Percentiles rank a stretch among this genome's conserved stretches.
Evolutionary conservation across 768 basidiomycete species (phyloP).

Genomic region (Candolleomyces efflorescens): DNA sequence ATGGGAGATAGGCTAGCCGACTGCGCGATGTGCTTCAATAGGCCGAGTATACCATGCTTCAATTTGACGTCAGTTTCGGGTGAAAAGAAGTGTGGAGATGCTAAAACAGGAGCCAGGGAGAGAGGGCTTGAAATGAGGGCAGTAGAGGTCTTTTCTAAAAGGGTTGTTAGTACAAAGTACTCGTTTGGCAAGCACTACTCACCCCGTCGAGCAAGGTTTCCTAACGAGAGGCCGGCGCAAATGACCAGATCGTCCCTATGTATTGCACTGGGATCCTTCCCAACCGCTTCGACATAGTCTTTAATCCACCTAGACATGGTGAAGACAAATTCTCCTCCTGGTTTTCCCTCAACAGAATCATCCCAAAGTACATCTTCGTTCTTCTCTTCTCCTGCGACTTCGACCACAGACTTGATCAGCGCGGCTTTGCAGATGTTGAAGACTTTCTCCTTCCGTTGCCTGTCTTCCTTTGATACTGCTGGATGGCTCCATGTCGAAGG

Average conservation of each 20-base stretch:
- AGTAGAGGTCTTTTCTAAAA: conserved; percentile 52
- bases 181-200: conserved; percentile 10
- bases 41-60: conserved; percentile 83
- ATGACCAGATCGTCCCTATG: conserved; percentile 73
- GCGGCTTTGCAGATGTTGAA: conserved; percentile 85
- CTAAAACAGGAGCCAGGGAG: conserved; percentile 57
- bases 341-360: conserved; percentile 45
- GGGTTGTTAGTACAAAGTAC: conserved; percentile 3
- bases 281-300: conserved; percentile 39
- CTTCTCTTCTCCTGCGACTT: conserved; percentile 77
- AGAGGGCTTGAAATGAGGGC: conserved; percentile 64
- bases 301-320: conserved; percentile 77
- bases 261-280: conserved; percentile 22
- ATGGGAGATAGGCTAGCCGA: conserved; percentile 50
- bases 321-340: conserved; percentile 69
- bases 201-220: conserved; percentile 81
- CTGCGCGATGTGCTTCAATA: conserved; percentile 84
- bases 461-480: conserved; percentile 27
- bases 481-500: conserved; percentile 58
- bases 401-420: conserved; percentile 80
- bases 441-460: conserved; percentile 58
- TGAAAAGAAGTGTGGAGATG: conserved; percentile 52
- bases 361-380: conserved; percentile 80
- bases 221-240: conserved; percentile 78
- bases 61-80: conserved; percentile 67